Evolutionary conservation across 78 protist species (phyloP), one percentile per base, ranked within the genome.

Genomic region (Tieghemostelium lacteum): DNA sequence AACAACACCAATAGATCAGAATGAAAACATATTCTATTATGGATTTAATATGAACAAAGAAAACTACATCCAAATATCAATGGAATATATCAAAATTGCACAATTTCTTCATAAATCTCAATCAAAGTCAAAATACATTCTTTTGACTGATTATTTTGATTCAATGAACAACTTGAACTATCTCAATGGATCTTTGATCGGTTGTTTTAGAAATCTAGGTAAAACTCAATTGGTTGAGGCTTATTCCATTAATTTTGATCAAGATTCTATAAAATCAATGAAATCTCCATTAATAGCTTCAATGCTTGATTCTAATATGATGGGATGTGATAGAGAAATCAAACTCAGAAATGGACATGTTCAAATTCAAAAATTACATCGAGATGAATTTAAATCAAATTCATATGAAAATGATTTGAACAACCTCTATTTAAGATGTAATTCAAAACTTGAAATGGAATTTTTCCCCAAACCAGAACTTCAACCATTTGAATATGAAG

Each of bases 21-120:
- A n/a, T n/a, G n/a, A n/a, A n/a, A n/a, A n/a, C n/a, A n/a, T n/a
- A n/a, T n/a, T n/a, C n/a, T n/a, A n/a, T n/a, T n/a, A n/a, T n/a
- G n/a, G n/a, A n/a, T n/a, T n/a, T n/a, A n/a, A n/a, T n/a, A n/a
- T n/a, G n/a, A n/a, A n/a, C n/a, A n/a, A n/a, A n/a, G n/a, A n/a
- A n/a, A 52, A 69, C 3, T 69, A 45, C 29, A 69, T 28, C 26
- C 36, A 50, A 17, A 29, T 49, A 45, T 45, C 75, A 24, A 49
- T 69, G 50, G 75, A 69, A 69, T 69, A 69, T 31, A 69, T 69
- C 49, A 19, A 69, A 69, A 69, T 69, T 17, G 49, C 24, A 45
- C 75, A 69, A 69, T 2, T 17, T 0, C n/a, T 69, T n/a, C 49
- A 45, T 28, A 28, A 69, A 69, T 10, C 45, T 1, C 26, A 49